These are phyloP conservation scores for Amauroascus verrucosus DNA, from an alignment of 2,329 filamentous ascomycete species.

Conservation along the genomic window DNA sequence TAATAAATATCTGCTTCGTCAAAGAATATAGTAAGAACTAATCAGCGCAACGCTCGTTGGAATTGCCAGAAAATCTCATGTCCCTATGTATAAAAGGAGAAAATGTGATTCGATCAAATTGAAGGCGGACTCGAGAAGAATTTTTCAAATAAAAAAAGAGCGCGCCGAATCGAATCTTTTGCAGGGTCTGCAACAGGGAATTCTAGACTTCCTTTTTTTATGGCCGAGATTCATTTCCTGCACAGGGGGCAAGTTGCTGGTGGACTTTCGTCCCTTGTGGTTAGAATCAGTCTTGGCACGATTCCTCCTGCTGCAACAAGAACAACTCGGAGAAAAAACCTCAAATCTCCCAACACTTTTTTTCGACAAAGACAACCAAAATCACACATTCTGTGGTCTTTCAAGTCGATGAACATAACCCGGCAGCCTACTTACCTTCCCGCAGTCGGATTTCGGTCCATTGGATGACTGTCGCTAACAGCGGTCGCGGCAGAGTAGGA, in stretches of 20 bases:
- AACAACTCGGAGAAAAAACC: slow-evolving; percentile 5
- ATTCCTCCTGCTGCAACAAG: slow-evolving; percentile 1
- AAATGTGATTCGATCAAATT: too few species aligned
- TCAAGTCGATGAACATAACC: slow-evolving; percentile 3
- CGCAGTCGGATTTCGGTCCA: slow-evolving; percentile 8
- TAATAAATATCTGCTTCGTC: too few species aligned
- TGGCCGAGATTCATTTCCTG: background rate
- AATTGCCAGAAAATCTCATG: too few species aligned
- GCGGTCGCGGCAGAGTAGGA: background rate
- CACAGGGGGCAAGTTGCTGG: background rate
- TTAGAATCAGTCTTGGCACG: slow-evolving; percentile 12
- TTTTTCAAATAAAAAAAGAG: too few species aligned
- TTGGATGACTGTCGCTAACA: slow-evolving; percentile 6
- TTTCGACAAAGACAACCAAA: slow-evolving; percentile 2
- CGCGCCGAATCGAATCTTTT: too few species aligned
- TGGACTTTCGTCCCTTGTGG: slow-evolving; percentile 10
- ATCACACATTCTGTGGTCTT: background rate
- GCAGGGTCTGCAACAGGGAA: too few species aligned
- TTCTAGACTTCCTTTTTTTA: background rate
- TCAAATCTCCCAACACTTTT: background rate
- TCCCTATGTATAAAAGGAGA: too few species aligned
- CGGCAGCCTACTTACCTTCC: background rate
- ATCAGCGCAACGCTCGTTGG: too few species aligned
- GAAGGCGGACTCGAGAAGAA: too few species aligned
- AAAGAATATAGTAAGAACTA: too few species aligned